Conservation (phyloP, 352 stramenopile species). For the Phytophthora chlamydospora region DNA sequence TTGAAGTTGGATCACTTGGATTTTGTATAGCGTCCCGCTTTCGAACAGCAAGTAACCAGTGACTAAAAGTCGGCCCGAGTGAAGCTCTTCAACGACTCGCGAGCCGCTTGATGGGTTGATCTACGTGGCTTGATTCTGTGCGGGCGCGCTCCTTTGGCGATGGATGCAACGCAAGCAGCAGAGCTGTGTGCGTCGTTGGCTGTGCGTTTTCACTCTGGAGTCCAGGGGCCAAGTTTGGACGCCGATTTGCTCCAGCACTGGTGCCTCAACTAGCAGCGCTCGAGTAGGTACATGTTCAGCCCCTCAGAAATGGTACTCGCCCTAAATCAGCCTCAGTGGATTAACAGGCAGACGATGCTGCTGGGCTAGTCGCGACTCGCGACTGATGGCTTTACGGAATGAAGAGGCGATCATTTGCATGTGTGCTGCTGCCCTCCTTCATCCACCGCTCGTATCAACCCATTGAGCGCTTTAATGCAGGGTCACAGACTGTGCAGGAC, state of each 20-base stretch:
- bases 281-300: too few species aligned
- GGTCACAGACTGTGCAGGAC: too few species aligned
- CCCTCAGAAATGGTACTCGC: conserved; percentile 1
- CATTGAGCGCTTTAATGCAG: too few species aligned
- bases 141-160: neutral
- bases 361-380: too few species aligned
- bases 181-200: neutral
- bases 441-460: too few species aligned
- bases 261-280: too few species aligned
- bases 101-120: neutral
- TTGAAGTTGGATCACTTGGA: conserved; percentile 10
- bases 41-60: conserved; percentile 5
- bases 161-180: neutral
- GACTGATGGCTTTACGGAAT: too few species aligned
- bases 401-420: too few species aligned
- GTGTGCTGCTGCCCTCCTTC: too few species aligned
- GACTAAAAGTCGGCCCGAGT: neutral
- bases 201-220: neutral
- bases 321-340: neutral
- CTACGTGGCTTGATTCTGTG: neutral
- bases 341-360: conserved; percentile 2
- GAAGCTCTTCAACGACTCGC: conserved; percentile 3
- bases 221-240: too few species aligned
- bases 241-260: too few species aligned
- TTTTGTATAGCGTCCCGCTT: conserved; percentile 1